phyloP scores from a whole-genome alignment of 495 filamentous ascomycete genomes.

The Daldinia loculata region DNA sequence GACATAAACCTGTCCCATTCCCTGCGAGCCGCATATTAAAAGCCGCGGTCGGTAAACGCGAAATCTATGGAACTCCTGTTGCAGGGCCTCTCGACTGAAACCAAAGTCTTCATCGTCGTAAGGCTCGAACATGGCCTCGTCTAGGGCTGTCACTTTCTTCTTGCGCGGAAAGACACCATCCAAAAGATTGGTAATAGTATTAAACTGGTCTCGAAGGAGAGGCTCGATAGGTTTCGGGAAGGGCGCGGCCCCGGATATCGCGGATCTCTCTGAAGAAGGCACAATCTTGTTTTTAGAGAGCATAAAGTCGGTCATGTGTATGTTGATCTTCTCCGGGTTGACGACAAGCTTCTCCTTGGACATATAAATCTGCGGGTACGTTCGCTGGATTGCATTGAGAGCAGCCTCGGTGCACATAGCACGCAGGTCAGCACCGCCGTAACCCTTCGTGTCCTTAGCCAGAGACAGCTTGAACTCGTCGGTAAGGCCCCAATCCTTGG shows the following conservation, averaged over 20 bases:
- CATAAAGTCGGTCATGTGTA: conserved; percentile 95
- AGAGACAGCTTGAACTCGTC: conserved; percentile 81
- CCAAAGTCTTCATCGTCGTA: conserved; percentile 76
- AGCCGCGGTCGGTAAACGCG: conserved; percentile 89
- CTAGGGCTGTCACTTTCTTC: conserved; percentile 85
- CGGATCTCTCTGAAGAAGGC: conserved; percentile 89
- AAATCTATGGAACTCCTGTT: conserved; percentile 88
- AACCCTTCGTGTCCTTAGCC: conserved; percentile 90
- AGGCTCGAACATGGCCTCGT: conserved; percentile 95
- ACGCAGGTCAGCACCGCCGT: conserved; percentile 92
- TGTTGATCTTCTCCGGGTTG: conserved; percentile 80
- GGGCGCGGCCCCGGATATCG: conserved; percentile 79
- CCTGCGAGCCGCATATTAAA: conserved; percentile 76
- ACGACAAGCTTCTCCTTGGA: conserved; percentile 91
- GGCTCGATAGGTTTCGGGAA: conserved; percentile 82
- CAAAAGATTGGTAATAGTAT: conserved; percentile 69
- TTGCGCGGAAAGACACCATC: conserved; percentile 81
- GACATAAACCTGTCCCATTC: conserved; percentile 95
- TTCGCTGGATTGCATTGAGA: conserved; percentile 94
- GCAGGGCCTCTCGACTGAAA: conserved; percentile 83
- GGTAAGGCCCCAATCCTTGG: conserved; percentile 88
- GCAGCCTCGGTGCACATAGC: conserved; percentile 98
- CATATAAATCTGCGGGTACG: conserved; percentile 94
- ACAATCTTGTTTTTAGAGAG: conserved; percentile 94
- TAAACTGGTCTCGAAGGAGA: conserved; percentile 75